Conservation (phyloP, 306 rosid genomes). For the Betula pendula region DNA sequence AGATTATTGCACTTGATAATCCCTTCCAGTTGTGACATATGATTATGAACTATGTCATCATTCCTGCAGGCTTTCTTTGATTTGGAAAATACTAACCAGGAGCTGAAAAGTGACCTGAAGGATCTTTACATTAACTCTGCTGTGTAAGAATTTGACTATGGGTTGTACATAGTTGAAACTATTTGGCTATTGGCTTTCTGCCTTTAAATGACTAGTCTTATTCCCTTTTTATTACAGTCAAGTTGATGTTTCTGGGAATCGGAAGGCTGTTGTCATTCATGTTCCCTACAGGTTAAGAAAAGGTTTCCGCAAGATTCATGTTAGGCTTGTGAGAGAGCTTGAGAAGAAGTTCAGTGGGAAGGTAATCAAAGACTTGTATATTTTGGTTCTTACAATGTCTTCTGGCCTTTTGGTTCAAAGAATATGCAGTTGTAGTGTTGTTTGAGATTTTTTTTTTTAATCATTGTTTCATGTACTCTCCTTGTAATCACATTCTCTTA, state of each 20-base stretch:
- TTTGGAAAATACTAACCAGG: slow-evolving; percentile 72
- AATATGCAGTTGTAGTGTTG: background rate
- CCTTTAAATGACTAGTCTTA: background rate
- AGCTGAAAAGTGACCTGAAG: slow-evolving; percentile 89
- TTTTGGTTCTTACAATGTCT: slow-evolving; percentile 6
- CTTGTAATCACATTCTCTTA: background rate
- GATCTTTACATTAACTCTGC: slow-evolving; percentile 88
- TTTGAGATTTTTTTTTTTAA: background rate
- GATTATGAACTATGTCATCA: background rate
- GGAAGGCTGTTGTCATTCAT: slow-evolving; percentile 81
- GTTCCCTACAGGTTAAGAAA: slow-evolving; percentile 79
- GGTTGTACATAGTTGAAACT: background rate
- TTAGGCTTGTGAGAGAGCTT: slow-evolving; percentile 84
- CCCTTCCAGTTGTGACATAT: slow-evolving; percentile 4
- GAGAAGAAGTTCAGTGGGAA: slow-evolving; percentile 92
- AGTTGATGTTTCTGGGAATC: slow-evolving; percentile 68
- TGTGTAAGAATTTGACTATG: slow-evolving; percentile 42
- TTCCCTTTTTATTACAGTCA: slow-evolving; percentile 45
- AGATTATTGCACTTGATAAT: background rate
- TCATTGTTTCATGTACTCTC: background rate
- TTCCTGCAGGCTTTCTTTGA: slow-evolving; percentile 66
- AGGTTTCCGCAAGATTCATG: slow-evolving; percentile 74
- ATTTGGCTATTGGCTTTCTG: background rate
- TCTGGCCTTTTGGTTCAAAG: background rate
- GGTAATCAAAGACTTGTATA: slow-evolving; percentile 34